Evolutionary conservation across 2,329 filamentous ascomycete species (phyloP).

Genomic region (Apiospora phragmitis): DNA sequence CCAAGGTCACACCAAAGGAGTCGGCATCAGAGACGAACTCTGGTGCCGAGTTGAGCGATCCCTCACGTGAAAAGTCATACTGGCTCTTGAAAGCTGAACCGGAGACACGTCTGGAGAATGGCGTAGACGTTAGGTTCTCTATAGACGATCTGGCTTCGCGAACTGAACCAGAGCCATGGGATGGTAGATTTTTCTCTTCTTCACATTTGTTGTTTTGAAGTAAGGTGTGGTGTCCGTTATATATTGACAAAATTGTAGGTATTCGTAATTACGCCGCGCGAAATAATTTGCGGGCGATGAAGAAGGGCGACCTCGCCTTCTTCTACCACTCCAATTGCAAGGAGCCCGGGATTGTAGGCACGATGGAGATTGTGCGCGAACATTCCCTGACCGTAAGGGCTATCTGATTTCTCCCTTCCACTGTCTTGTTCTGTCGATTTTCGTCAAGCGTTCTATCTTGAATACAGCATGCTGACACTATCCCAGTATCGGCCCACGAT

Average conservation of each 20-base stretch:
- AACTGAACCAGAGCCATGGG: slow-evolving; percentile 83
- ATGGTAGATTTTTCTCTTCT: slow-evolving; percentile 59
- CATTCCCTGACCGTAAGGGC: slow-evolving; percentile 73
- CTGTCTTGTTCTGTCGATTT: background rate
- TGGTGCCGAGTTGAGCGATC: background rate
- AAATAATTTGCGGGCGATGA: slow-evolving; percentile 92
- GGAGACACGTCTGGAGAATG: slow-evolving; percentile 81
- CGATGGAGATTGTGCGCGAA: slow-evolving; percentile 87
- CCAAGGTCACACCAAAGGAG: background rate
- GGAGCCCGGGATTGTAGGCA: slow-evolving; percentile 80
- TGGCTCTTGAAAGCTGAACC: slow-evolving; percentile 91
- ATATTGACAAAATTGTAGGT: slow-evolving; percentile 21
- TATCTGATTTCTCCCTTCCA: background rate
- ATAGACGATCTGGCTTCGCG: slow-evolving; percentile 83
- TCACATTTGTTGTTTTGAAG: background rate
- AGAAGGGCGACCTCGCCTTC: slow-evolving; percentile 86
- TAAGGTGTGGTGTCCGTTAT: background rate
- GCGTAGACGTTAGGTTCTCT: slow-evolving; percentile 86
- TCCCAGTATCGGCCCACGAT: slow-evolving; percentile 68
- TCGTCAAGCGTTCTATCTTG: background rate
- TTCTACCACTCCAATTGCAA: slow-evolving; percentile 98
- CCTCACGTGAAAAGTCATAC: slow-evolving; percentile 43
- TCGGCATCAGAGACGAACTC: background rate
- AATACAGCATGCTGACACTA: slow-evolving; percentile 22
- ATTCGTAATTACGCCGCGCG: slow-evolving; percentile 56